Conservation (phyloP, 2,329 filamentous ascomycete genomes). For the Nigrospora osmanthi region DNA sequence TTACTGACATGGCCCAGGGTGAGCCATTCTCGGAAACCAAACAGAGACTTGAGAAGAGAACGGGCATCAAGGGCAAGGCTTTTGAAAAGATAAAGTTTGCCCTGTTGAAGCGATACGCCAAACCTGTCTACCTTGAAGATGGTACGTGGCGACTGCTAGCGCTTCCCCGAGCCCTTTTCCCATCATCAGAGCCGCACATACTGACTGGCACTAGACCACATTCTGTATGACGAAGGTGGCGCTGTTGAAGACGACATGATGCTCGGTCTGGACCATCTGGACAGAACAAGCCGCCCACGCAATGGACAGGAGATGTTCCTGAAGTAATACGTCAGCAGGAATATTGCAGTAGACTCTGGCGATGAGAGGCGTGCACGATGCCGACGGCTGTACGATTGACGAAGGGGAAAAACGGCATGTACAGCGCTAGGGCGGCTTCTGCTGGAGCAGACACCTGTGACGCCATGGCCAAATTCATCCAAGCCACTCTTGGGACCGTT, state of each 20-base stretch:
- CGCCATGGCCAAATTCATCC: no score
- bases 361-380: no score
- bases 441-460: no score
- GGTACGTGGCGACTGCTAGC: constrained; percentile 46
- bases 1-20: constrained; percentile 40
- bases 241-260: constrained; percentile 47
- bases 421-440: no score
- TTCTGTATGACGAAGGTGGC: constrained; percentile 43
- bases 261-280: constrained; percentile 58
- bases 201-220: constrained; percentile 37
- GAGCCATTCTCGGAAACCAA: constrained; percentile 89
- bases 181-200: neutral
- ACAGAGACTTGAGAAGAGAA: constrained; percentile 86
- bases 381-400: no score
- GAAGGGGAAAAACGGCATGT: no score
- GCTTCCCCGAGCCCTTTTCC: neutral
- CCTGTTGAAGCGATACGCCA: constrained; percentile 45
- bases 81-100: constrained; percentile 99
- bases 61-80: constrained; percentile 93
- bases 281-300: constrained; percentile 49
- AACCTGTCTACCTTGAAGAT: constrained; percentile 63
- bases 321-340: constrained; percentile 10
- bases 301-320: constrained; percentile 61
- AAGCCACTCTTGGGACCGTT: no score
- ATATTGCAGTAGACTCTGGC: no score